Evolutionary conservation across 352 stramenopile genomes (phyloP).

Genomic region (Globisporangium carolinianum): DNA sequence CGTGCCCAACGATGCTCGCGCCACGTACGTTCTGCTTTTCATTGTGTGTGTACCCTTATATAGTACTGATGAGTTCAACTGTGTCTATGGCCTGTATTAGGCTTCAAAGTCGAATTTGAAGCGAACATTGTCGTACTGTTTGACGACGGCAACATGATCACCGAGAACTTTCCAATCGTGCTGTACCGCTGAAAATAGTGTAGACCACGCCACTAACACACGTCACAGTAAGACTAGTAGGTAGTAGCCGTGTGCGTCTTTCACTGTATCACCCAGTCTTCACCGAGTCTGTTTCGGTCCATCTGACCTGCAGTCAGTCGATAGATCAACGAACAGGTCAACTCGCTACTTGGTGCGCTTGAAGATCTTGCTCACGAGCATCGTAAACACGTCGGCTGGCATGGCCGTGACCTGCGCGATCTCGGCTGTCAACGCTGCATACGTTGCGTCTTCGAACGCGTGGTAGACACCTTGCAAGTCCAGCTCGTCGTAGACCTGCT

Average conservation of each 20-base stretch:
- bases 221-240: too few species aligned
- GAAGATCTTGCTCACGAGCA: conserved; percentile 95
- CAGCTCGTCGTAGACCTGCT: conserved; percentile 92
- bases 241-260: too few species aligned
- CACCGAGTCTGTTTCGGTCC: too few species aligned
- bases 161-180: conserved; percentile 85
- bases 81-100: conserved; percentile 11
- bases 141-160: conserved; percentile 89
- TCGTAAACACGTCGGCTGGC: conserved; percentile 90
- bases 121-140: conserved; percentile 91
- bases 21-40: conserved; percentile 26
- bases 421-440: conserved; percentile 69
- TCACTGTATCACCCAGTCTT: too few species aligned
- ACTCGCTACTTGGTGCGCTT: conserved; percentile 91
- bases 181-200: conserved; percentile 48
- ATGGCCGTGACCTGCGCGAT: conserved; percentile 83
- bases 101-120: conserved; percentile 91
- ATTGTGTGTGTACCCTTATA: background rate
- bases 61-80: too few species aligned
- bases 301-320: too few species aligned
- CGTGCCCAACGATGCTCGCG: conserved; percentile 87
- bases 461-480: conserved; percentile 86
- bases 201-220: background rate
- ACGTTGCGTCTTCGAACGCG: conserved; percentile 92
- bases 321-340: too few species aligned